Evolutionary conservation across 1,139 yeast species (phyloP).

Genomic region (Yamadazyma membranifaciens): DNA sequence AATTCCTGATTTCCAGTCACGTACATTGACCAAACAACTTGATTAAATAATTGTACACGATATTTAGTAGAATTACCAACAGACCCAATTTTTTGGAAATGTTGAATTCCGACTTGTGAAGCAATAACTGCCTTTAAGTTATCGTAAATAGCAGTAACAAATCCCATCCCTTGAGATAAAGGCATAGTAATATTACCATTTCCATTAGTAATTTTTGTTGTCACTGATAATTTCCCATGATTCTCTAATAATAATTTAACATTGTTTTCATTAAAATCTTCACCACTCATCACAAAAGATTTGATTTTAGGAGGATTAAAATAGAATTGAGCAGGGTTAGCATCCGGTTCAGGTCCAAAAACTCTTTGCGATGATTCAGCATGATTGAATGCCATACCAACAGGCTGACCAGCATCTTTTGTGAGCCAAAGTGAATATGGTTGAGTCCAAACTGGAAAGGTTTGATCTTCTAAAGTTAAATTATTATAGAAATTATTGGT

Average conservation of each 20-base stretch:
- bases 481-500: conserved; percentile 48
- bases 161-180: conserved; percentile 64
- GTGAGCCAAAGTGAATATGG: conserved; percentile 48
- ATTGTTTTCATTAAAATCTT: conserved; percentile 21
- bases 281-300: conserved; percentile 40
- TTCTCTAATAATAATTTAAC: conserved; percentile 23
- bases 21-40: conserved; percentile 42
- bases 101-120: conserved; percentile 64
- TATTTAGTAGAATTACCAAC: conserved; percentile 24
- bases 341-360: conserved; percentile 42
- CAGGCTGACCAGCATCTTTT: conserved; percentile 37
- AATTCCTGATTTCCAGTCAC: conserved; percentile 33
- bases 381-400: conserved; percentile 44
- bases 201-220: conserved; percentile 16
- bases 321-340: conserved; percentile 41
- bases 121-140: conserved; percentile 53
- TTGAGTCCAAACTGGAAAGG: conserved; percentile 47
- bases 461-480: conserved; percentile 43
- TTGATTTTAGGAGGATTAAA: conserved; percentile 48
- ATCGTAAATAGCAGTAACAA: conserved; percentile 60
- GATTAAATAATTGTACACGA: conserved; percentile 35
- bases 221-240: conserved; percentile 36
- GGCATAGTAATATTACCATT: conserved; percentile 29
- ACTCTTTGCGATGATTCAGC: conserved; percentile 42
- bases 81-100: conserved; percentile 25